Conservation (phyloP, 225 moss, liverwort and hornwort genomes). For the Physcomitrium patens region DNA sequence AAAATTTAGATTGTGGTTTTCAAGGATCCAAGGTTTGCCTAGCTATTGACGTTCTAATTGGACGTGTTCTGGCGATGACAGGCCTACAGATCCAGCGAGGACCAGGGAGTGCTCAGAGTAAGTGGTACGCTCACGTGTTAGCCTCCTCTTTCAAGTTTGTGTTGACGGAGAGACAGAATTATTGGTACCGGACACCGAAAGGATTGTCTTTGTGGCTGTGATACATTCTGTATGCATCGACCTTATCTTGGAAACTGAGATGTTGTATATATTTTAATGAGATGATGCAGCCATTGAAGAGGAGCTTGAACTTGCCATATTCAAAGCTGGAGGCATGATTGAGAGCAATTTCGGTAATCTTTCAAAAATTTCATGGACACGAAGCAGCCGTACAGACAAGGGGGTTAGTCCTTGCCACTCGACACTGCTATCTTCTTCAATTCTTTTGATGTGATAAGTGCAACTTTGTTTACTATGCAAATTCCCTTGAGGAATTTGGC, state of each 20-base stretch:
- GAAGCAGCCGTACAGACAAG: slow-evolving; percentile 97
- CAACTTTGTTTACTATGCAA: slow-evolving; percentile 14
- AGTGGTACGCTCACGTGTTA: slow-evolving; percentile 62
- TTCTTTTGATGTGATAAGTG: slow-evolving; percentile 24
- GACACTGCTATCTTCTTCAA: not conserved
- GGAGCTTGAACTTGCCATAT: slow-evolving; percentile 84
- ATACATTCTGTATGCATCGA: not conserved
- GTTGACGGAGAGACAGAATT: not conserved
- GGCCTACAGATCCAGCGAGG: slow-evolving; percentile 85
- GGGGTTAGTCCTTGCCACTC: slow-evolving; percentile 61
- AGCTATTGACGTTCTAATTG: not conserved
- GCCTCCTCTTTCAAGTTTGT: slow-evolving; percentile 23
- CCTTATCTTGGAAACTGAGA: slow-evolving; percentile 17
- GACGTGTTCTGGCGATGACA: slow-evolving; percentile 34
- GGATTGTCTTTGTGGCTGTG: slow-evolving; percentile 6
- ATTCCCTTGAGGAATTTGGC: not conserved
- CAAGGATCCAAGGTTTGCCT: slow-evolving; percentile 6
- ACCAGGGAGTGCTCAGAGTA: slow-evolving; percentile 75
- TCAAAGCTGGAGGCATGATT: slow-evolving; percentile 85
- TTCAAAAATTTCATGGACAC: slow-evolving; percentile 81
- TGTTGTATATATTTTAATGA: slow-evolving; percentile 12
- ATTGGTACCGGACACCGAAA: slow-evolving; percentile 1
- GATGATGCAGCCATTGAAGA: slow-evolving; percentile 79
- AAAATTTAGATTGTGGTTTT: not conserved
- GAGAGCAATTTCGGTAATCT: slow-evolving; percentile 85